Evolutionary conservation across 371 early-diverging fungal genomes (phyloP).

Genomic region (Saksenaea vasiformis): DNA sequence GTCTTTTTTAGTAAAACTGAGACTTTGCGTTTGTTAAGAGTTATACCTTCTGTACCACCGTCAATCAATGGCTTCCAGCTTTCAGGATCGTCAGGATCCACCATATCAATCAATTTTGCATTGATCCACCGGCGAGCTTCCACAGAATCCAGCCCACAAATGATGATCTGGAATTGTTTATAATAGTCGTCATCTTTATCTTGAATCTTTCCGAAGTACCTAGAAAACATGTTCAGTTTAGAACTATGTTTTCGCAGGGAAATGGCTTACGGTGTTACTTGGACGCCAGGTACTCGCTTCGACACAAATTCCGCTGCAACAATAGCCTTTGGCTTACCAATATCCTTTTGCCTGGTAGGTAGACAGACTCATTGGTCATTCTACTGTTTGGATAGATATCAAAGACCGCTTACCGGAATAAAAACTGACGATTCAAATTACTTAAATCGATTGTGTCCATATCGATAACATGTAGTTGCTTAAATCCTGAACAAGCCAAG

Average conservation of each 20-base stretch:
- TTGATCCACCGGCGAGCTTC: constrained; percentile 98
- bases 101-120: constrained; percentile 79
- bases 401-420: constrained; percentile 70
- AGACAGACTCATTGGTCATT: background rate
- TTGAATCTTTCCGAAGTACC: constrained; percentile 87
- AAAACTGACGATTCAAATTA: constrained; percentile 98
- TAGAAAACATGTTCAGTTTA: constrained; percentile 12
- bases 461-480: constrained; percentile 89
- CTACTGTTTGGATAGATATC: background rate
- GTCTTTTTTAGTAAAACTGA: background rate
- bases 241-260: background rate
- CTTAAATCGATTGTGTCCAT: constrained; percentile 98
- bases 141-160: constrained; percentile 94
- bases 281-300: constrained; percentile 77
- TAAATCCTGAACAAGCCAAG: constrained; percentile 88
- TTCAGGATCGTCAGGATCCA: constrained; percentile 67
- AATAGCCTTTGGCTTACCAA: constrained; percentile 83
- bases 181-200: constrained; percentile 94
- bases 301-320: constrained; percentile 90
- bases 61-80: constrained; percentile 89
- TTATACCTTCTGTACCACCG: constrained; percentile 91
- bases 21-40: background rate
- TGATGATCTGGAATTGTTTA: constrained; percentile 80
- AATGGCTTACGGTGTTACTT: constrained; percentile 80
- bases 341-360: constrained; percentile 72